Percentiles rank a stretch among this genome's conserved stretches.
These are phyloP conservation scores for Chaetomium globosum DNA, from an alignment of 2,329 filamentous ascomycete genomes.

Conservation along the genomic window DNA sequence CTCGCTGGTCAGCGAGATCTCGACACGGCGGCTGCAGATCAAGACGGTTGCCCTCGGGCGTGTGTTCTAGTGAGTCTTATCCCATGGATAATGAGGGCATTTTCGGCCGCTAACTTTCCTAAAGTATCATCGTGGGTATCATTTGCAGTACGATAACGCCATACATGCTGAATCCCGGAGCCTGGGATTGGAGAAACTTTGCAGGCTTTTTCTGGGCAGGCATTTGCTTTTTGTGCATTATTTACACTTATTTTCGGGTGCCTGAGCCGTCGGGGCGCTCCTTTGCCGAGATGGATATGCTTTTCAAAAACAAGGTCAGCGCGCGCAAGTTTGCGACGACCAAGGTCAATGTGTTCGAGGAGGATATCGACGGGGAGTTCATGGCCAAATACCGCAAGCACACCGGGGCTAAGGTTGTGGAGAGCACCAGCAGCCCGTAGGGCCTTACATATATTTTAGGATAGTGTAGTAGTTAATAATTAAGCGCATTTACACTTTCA, in stretches of 20 bases:
- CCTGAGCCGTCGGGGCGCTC: conserved; percentile 79
- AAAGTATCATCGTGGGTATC: conserved; percentile 76
- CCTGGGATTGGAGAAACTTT: conserved; percentile 87
- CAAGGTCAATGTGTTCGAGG: conserved; percentile 59
- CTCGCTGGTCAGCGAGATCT: conserved; percentile 82
- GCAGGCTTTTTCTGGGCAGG: conserved; percentile 85
- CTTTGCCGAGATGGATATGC: conserved; percentile 81
- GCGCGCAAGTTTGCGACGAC: conserved; percentile 72
- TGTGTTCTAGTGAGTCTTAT: conserved; percentile 64
- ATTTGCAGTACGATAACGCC: conserved; percentile 80
- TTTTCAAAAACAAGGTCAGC: conserved; percentile 74
- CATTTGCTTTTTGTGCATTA: conserved; percentile 76
- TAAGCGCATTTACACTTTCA: background rate
- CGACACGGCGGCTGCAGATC: conserved; percentile 79
- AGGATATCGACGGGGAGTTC: conserved; percentile 52
- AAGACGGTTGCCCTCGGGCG: conserved; percentile 89
- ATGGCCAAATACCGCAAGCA: conserved; percentile 53
- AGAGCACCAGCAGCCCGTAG: background rate
- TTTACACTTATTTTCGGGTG: conserved; percentile 79
- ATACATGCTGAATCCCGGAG: conserved; percentile 87
- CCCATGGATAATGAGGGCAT: no score
- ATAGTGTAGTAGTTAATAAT: background rate
- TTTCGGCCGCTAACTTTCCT: conserved; percentile 18
- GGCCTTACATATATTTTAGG: background rate
- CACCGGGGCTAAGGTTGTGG: background rate